Evolutionary conservation across 2,329 filamentous ascomycete species (phyloP).

Genomic region (Didymella pinodella): DNA sequence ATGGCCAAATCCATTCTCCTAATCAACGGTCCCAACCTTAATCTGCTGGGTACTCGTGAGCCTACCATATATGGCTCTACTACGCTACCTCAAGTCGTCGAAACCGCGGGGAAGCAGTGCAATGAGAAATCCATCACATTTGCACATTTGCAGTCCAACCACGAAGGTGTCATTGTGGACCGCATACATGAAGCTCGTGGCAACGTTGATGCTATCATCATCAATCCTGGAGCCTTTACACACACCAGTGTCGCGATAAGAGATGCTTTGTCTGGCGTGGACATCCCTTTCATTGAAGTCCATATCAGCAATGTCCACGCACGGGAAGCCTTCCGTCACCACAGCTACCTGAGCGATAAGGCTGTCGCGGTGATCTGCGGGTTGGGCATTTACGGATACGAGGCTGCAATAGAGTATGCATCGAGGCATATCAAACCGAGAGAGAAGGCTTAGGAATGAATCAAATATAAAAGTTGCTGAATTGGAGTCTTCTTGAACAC

Average conservation of each 20-base stretch:
- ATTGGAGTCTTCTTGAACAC: too few species aligned
- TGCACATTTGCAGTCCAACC: conserved; percentile 75
- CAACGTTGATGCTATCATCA: conserved; percentile 70
- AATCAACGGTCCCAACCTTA: conserved; percentile 84
- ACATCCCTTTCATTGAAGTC: conserved; percentile 78
- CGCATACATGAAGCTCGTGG: conserved; percentile 72
- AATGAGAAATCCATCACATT: conserved; percentile 59
- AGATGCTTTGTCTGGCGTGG: conserved; percentile 74
- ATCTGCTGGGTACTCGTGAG: conserved; percentile 78
- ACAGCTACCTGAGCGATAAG: conserved; percentile 79
- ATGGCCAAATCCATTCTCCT: conserved; percentile 66
- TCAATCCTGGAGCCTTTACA: conserved; percentile 78
- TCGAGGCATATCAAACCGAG: conserved; percentile 43
- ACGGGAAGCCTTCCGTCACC: conserved; percentile 71
- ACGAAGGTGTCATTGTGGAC: conserved; percentile 77
- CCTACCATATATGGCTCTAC: conserved; percentile 75
- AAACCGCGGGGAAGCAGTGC: conserved; percentile 60
- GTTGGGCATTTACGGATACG: conserved; percentile 60
- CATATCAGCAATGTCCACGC: conserved; percentile 79
- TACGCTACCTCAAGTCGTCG: conserved; percentile 70
- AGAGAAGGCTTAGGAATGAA: conserved; percentile 14
- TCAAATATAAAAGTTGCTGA: too few species aligned
- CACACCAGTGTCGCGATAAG: conserved; percentile 79
- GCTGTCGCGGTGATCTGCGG: conserved; percentile 77
- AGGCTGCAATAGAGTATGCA: conserved; percentile 56